Percentiles rank a stretch among this genome's conserved stretches.
These are phyloP conservation scores for Bacidia rubella DNA, from an alignment of 495 filamentous ascomycete species.

Conservation along the genomic window DNA sequence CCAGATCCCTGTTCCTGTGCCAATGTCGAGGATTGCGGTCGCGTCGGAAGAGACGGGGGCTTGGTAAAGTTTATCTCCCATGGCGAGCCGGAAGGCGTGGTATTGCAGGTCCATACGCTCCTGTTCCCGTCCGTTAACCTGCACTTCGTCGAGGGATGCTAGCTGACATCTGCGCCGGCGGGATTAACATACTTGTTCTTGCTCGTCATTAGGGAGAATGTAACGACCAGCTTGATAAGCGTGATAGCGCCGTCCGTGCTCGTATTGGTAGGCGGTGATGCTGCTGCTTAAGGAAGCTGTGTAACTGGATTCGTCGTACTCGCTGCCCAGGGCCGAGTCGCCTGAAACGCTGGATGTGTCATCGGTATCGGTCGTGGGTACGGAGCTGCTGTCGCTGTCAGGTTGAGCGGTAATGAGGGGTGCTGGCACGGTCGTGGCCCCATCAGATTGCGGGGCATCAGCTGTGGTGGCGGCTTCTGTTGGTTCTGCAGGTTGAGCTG, in stretches of 20 bases:
- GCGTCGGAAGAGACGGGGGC: slow-evolving; percentile 34
- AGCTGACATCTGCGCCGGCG: neutral
- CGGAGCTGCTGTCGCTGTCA: neutral
- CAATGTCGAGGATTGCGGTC: slow-evolving; percentile 42
- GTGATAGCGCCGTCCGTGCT: slow-evolving; percentile 17
- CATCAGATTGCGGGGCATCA: too few relatives aligned
- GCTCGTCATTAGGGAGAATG: slow-evolving; percentile 18
- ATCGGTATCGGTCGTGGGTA: neutral
- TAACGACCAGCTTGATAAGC: slow-evolving; percentile 13
- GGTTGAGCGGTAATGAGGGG: too few relatives aligned
- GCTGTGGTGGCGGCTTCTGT: too few relatives aligned
- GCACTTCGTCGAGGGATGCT: neutral
- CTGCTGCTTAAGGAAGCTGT: slow-evolving; percentile 17
- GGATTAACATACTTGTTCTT: too few relatives aligned
- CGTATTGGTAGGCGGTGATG: slow-evolving; percentile 11
- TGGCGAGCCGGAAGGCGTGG: slow-evolving; percentile 38
- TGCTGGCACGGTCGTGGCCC: too few relatives aligned
- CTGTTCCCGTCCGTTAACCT: slow-evolving; percentile 29
- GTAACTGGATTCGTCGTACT: slow-evolving; percentile 8
- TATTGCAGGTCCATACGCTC: slow-evolving; percentile 61
- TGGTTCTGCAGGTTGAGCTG: too few relatives aligned
- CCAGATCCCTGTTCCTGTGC: slow-evolving; percentile 54
- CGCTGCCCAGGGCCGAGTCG: neutral
- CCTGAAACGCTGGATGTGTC: neutral
- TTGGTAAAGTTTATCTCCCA: slow-evolving; percentile 38